Evolutionary conservation across 805 yeast genomes (phyloP).

Genomic region (Tetrapisispora taiwanensis): DNA sequence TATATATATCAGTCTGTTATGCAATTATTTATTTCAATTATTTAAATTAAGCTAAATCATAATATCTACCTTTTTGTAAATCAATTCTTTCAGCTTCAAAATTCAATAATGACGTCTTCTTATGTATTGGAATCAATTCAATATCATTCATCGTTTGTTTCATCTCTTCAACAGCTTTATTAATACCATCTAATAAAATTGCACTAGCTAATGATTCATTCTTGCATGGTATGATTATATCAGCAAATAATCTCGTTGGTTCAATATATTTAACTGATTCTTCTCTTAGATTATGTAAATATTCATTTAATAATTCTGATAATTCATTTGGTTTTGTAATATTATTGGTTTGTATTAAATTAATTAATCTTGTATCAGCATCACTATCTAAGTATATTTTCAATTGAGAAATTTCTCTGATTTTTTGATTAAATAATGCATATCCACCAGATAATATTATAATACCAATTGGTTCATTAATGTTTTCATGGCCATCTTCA

Average conservation of each 20-base stretch:
- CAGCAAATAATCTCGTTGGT: conserved; percentile 25
- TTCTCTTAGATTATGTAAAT: conserved; percentile 22
- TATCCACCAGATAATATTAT: conserved; percentile 67
- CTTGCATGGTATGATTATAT: conserved; percentile 25
- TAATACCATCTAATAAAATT: conserved; percentile 26
- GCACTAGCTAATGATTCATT: conserved; percentile 22
- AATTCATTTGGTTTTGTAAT: conserved; percentile 12
- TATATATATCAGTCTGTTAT: too few relatives aligned
- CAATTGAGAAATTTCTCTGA: conserved; percentile 49
- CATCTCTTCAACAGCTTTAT: conserved; percentile 19
- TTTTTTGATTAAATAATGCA: conserved; percentile 54
- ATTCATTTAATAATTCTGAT: conserved; percentile 18
- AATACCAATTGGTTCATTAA: conserved; percentile 15
- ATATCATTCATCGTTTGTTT: conserved; percentile 6
- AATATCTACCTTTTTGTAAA: conserved; percentile 25
- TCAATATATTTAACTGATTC: conserved; percentile 25
- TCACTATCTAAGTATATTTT: conserved; percentile 76
- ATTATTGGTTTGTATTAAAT: conserved; percentile 44
- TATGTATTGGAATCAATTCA: neutral
- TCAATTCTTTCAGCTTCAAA: conserved; percentile 25
- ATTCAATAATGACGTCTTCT: conserved; percentile 17
- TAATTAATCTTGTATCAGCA: conserved; percentile 71
- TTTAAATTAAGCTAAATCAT: conserved; percentile 21
- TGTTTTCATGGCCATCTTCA: conserved; percentile 9
- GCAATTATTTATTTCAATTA: too few relatives aligned